A percentile compares a stretch with the other conserved stretches of the same genome.
Evolutionary conservation across 2,329 filamentous ascomycete species (phyloP).

Genomic region (Daldinia sp.): DNA sequence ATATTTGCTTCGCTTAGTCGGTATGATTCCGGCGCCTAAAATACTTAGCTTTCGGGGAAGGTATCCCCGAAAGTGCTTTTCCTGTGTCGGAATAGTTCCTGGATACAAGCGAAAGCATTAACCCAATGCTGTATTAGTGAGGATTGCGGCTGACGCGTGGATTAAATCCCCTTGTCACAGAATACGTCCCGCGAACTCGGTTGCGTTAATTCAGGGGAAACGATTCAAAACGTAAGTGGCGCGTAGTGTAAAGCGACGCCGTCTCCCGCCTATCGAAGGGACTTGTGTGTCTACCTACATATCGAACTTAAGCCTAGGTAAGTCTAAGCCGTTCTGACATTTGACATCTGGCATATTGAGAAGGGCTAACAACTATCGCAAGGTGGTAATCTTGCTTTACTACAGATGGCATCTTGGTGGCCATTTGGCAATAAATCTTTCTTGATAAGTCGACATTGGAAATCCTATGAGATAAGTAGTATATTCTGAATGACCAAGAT

Average conservation of each 20-base stretch:
- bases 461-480: background rate
- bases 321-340: background rate
- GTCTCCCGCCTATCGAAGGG: background rate
- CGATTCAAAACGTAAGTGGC: background rate
- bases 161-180: slow-evolving; percentile 11
- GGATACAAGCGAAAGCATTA: slow-evolving; percentile 14
- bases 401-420: background rate
- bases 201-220: slow-evolving; percentile 16
- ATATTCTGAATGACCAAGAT: background rate
- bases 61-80: background rate
- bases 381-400: background rate
- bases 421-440: background rate
- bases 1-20: slow-evolving; percentile 1
- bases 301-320: background rate
- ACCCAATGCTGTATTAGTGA: slow-evolving; percentile 12
- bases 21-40: slow-evolving; percentile 5
- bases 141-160: slow-evolving; percentile 20
- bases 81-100: slow-evolving; percentile 15
- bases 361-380: background rate
- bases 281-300: background rate
- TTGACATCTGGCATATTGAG: background rate
- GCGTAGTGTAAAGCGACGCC: background rate
- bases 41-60: background rate
- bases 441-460: background rate
- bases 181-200: background rate